A percentile compares a stretch with the other conserved stretches of the same genome.
phyloP scores from a whole-genome alignment of 1,284 basidiomycete genomes.

The Calocybe gambosa region DNA sequence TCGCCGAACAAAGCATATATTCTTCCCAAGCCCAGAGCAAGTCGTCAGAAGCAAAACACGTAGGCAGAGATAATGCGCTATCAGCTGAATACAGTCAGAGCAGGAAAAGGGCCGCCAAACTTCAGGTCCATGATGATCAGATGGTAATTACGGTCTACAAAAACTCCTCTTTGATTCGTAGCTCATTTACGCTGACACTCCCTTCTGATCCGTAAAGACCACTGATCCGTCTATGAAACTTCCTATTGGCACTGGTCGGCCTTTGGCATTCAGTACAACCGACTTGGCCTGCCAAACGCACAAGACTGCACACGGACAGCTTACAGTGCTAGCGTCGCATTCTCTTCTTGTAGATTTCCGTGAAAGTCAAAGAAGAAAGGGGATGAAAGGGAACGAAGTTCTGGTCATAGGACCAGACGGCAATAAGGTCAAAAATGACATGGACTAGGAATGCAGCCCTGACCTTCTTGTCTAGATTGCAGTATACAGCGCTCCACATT shows the following conservation, averaged over 20 bases:
- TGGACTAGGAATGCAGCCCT: neutral
- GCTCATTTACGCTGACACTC: no score
- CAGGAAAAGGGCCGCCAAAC: neutral
- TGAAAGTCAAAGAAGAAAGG: constrained; percentile 44
- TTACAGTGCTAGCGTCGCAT: constrained; percentile 43
- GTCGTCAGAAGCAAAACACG: neutral
- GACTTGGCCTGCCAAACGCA: constrained; percentile 38
- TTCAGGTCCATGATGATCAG: neutral
- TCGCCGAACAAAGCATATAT: neutral
- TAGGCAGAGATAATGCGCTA: neutral
- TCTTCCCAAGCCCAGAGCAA: constrained; percentile 1
- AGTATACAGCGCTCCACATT: constrained; percentile 41
- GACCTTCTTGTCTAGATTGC: constrained; percentile 30
- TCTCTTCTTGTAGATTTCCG: constrained; percentile 48
- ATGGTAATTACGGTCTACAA: neutral
- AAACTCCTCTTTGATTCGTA: neutral
- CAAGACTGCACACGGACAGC: constrained; percentile 41
- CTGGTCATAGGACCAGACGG: constrained; percentile 34
- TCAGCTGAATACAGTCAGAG: neutral
- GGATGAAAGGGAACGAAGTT: constrained; percentile 40
- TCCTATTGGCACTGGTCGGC: constrained; percentile 29
- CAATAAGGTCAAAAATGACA: constrained; percentile 21
- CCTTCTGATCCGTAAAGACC: no score
- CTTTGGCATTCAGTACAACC: constrained; percentile 30
- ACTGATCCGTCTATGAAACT: constrained; percentile 4